A percentile compares a stretch with the other conserved stretches of the same genome.
phyloP scores from a whole-genome alignment of 2,329 filamentous ascomycete species.

The Penicillium crustosum region DNA sequence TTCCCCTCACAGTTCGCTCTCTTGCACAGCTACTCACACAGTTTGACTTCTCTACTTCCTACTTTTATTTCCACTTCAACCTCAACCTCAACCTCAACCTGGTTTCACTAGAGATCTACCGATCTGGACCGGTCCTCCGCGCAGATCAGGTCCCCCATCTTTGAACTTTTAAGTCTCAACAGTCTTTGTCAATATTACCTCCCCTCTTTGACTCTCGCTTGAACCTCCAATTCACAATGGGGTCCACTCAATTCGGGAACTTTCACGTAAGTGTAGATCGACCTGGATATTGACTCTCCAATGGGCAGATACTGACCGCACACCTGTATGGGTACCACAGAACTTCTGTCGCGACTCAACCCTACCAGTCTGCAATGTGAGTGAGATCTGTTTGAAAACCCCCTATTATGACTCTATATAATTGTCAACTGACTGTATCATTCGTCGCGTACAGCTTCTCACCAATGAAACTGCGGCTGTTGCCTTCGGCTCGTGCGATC shows the following conservation, averaged over 20 bases:
- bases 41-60: not conserved
- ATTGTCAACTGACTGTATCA: constrained; percentile 18
- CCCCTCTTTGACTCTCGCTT: constrained; percentile 5
- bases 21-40: not conserved
- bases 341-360: constrained; percentile 82
- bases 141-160: constrained; percentile 12
- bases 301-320: constrained; percentile 23
- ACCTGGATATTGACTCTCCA: constrained; percentile 11
- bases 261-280: constrained; percentile 50
- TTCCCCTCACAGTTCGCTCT: not conserved
- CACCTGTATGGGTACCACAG: constrained; percentile 47
- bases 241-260: constrained; percentile 58
- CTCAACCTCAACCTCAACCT: not conserved
- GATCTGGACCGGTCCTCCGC: constrained; percentile 7
- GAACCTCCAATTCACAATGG: constrained; percentile 36
- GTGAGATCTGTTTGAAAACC: constrained; percentile 36
- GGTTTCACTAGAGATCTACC: constrained; percentile 1
- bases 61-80: no score
- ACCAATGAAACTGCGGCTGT: constrained; percentile 58
- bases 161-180: not conserved
- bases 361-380: constrained; percentile 79
- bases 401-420: constrained; percentile 1
- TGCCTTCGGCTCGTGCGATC: constrained; percentile 68
- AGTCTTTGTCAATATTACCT: constrained; percentile 11
- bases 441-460: constrained; percentile 58